A percentile compares a stretch with the other conserved stretches of the same genome.
Conservation (phyloP, 805 yeast genomes). For the Yamadazyma kitorensis region DNA sequence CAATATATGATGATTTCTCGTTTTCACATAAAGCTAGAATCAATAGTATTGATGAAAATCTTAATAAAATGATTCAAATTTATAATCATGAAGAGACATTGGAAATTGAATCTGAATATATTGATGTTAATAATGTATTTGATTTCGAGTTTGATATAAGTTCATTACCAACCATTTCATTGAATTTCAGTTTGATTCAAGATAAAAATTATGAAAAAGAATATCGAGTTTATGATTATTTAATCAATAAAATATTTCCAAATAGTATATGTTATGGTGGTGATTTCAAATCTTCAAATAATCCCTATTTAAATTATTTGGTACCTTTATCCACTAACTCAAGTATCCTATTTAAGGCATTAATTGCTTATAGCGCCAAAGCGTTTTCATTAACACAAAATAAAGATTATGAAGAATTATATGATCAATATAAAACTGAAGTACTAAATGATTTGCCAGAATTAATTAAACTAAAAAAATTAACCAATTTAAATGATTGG, state of each 20-base stretch:
- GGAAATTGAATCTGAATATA: too few species aligned
- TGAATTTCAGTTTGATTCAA: conserved; percentile 1
- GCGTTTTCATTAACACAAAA: conserved; percentile 28
- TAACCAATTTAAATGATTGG: conserved; percentile 25
- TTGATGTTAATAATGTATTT: too few species aligned
- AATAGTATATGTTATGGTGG: conserved; percentile 34
- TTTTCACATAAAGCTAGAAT: background rate
- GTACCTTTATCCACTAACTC: conserved; percentile 36
- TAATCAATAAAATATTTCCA: conserved; percentile 35
- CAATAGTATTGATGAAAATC: conserved; percentile 1
- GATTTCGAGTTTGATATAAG: too few species aligned
- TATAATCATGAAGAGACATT: conserved; percentile 3
- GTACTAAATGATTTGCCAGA: conserved; percentile 29
- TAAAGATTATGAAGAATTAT: conserved; percentile 21
- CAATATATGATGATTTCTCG: conserved; percentile 16
- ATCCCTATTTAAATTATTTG: conserved; percentile 37
- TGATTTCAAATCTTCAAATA: conserved; percentile 13
- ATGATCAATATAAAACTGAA: conserved; percentile 22
- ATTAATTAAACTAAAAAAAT: conserved; percentile 23
- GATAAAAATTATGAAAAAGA: conserved; percentile 13
- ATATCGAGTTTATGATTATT: conserved; percentile 25
- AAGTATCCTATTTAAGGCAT: conserved; percentile 27
- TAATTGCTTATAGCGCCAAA: conserved; percentile 36
- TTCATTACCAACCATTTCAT: conserved; percentile 4
- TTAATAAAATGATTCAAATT: conserved; percentile 1